A percentile compares a stretch with the other conserved stretches of the same genome.
These are phyloP conservation scores for Penicillium griseofulvum DNA, from an alignment of 2,329 filamentous ascomycete genomes.

Conservation along the genomic window DNA sequence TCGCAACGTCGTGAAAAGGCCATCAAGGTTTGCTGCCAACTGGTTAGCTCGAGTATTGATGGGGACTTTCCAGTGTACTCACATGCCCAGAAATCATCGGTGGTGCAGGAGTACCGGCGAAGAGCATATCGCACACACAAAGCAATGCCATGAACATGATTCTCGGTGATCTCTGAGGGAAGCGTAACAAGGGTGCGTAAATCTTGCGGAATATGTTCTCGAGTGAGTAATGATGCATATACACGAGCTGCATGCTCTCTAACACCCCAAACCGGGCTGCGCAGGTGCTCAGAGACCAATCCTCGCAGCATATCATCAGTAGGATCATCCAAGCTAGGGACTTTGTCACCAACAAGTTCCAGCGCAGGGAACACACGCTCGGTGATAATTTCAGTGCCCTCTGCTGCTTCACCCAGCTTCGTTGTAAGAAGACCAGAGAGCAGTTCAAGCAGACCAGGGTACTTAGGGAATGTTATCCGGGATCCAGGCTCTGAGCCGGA, in stretches of 20 bases:
- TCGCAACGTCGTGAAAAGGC: slow-evolving; percentile 25
- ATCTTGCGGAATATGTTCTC: slow-evolving; percentile 31
- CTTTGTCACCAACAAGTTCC: slow-evolving; percentile 46
- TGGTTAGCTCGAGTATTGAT: slow-evolving; percentile 5
- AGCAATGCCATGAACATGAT: slow-evolving; percentile 42
- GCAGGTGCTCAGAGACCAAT: slow-evolving; percentile 39
- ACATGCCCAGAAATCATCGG: slow-evolving; percentile 37
- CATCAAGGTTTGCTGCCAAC: slow-evolving; percentile 29
- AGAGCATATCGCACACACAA: slow-evolving; percentile 42
- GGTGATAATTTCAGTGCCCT: slow-evolving; percentile 37
- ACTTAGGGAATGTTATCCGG: slow-evolving; percentile 42
- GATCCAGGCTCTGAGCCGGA: slow-evolving; percentile 46
- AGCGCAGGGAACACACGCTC: slow-evolving; percentile 47
- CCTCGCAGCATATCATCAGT: slow-evolving; percentile 33
- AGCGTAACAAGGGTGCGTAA: slow-evolving; percentile 26
- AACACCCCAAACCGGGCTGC: slow-evolving; percentile 46
- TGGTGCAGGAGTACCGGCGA: slow-evolving; percentile 34
- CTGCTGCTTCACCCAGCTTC: slow-evolving; percentile 17
- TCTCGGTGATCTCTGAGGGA: slow-evolving; percentile 27
- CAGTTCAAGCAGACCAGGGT: slow-evolving; percentile 38
- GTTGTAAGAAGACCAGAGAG: slow-evolving; percentile 37
- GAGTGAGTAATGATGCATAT: slow-evolving; percentile 40
- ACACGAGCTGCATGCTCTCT: slow-evolving; percentile 48
- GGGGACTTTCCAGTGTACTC: slow-evolving; percentile 5
- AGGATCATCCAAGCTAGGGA: slow-evolving; percentile 34